These are phyloP conservation scores for Aspergillus aculeatus DNA, from an alignment of 2,329 filamentous ascomycete species.

Conservation along the genomic window DNA sequence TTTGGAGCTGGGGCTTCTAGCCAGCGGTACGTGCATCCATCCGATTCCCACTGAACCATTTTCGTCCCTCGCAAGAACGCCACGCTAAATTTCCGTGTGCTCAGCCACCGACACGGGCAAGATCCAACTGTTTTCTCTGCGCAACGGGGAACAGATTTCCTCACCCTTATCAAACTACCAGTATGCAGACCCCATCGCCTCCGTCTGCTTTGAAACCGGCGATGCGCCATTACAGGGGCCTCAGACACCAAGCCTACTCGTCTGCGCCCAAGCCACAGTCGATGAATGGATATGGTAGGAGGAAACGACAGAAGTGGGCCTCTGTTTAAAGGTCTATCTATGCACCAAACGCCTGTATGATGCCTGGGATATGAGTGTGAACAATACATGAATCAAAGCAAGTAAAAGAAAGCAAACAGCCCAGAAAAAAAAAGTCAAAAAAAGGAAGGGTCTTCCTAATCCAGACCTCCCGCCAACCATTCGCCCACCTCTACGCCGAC, in stretches of 20 bases:
- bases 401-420: background rate
- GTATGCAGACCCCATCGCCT: conserved; percentile 28
- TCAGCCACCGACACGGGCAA: conserved; percentile 34
- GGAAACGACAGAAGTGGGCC: background rate
- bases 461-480: conserved; percentile 41
- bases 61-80: background rate
- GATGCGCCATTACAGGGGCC: conserved; percentile 24
- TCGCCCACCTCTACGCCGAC: conserved; percentile 49
- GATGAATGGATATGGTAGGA: conserved; percentile 42
- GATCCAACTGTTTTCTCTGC: conserved; percentile 41
- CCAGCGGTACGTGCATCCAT: conserved; percentile 31
- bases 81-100: background rate
- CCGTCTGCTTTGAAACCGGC: conserved; percentile 36
- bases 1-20: conserved; percentile 38
- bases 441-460: conserved; percentile 21
- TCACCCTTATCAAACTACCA: conserved; percentile 28
- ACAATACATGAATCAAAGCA: conserved; percentile 3
- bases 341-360: conserved; percentile 2
- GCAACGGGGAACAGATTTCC: conserved; percentile 33
- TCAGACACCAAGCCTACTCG: conserved; percentile 36
- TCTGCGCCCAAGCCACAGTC: conserved; percentile 32
- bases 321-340: conserved; percentile 1
- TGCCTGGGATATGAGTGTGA: conserved; percentile 1
- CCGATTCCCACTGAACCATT: background rate
- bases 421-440: background rate